Evolutionary conservation across 1,284 basidiomycete genomes (phyloP).

Genomic region (Cryptococcus sp.): DNA sequence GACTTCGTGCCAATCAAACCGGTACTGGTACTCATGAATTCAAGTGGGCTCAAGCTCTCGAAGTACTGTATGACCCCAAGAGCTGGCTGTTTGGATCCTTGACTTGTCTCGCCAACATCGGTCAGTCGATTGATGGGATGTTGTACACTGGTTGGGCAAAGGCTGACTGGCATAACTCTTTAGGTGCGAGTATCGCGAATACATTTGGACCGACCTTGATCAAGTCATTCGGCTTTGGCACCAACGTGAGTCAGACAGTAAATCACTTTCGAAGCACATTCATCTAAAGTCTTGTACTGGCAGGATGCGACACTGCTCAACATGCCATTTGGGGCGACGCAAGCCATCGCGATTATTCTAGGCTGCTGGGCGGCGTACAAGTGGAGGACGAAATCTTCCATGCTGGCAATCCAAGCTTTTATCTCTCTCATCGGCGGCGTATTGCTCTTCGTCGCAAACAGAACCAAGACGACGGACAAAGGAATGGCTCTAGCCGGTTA

Average conservation of each 20-base stretch:
- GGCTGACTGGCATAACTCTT: too few relatives aligned
- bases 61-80: conserved; percentile 37
- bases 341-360: conserved; percentile 35
- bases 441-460: conserved; percentile 21
- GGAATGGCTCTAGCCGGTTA: conserved; percentile 21
- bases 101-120: conserved; percentile 32
- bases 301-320: conserved; percentile 27
- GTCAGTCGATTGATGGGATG: too few relatives aligned
- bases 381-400: conserved; percentile 33
- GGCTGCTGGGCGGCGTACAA: conserved; percentile 30
- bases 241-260: conserved; percentile 13
- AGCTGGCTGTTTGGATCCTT: conserved; percentile 38
- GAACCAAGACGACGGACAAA: not conserved
- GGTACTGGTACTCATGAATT: conserved; percentile 39
- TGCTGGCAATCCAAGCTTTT: conserved; percentile 22
- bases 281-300: too few relatives aligned
- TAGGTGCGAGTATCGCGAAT: conserved; percentile 35
- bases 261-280: too few relatives aligned
- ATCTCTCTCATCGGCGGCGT: conserved; percentile 18
- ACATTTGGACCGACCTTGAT: conserved; percentile 48
- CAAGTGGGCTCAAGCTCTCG: conserved; percentile 44
- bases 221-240: conserved; percentile 41
- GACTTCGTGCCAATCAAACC: conserved; percentile 49
- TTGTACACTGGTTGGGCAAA: too few relatives aligned
- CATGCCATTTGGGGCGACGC: conserved; percentile 24